These are phyloP conservation scores for Neurospora terricola DNA, from an alignment of 495 filamentous ascomycete genomes.

Conservation along the genomic window DNA sequence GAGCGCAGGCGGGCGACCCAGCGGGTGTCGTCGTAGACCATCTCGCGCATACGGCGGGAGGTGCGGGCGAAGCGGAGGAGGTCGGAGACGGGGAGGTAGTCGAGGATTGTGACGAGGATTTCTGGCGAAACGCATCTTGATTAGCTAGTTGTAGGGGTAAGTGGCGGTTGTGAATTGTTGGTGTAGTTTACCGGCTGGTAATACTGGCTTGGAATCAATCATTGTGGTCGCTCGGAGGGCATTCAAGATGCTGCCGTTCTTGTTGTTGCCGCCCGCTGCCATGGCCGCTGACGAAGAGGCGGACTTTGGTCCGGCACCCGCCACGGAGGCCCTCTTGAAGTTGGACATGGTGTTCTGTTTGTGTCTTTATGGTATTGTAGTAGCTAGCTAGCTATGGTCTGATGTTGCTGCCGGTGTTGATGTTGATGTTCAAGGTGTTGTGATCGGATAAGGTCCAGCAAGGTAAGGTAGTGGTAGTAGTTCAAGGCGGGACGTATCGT, in stretches of 20 bases:
- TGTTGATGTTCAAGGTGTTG: not conserved
- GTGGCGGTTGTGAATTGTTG: too few relatives aligned
- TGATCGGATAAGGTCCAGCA: not conserved
- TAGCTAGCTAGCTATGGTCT: not conserved
- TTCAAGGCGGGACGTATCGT: not conserved
- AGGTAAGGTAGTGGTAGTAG: not conserved
- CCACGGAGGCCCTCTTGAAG: slow-evolving; percentile 9
- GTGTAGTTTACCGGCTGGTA: slow-evolving; percentile 53
- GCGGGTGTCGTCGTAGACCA: slow-evolving; percentile 97
- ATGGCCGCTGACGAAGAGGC: not conserved
- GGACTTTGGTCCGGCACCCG: slow-evolving; percentile 3
- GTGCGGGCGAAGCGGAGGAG: slow-evolving; percentile 78
- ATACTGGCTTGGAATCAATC: slow-evolving; percentile 58
- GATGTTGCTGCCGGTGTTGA: not conserved
- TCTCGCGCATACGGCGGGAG: slow-evolving; percentile 85
- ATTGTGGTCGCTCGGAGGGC: slow-evolving; percentile 70
- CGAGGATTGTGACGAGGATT: slow-evolving; percentile 79
- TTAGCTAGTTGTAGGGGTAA: too few relatives aligned
- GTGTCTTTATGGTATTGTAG: not conserved
- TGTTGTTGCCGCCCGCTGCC: not conserved
- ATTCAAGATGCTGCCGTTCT: slow-evolving; percentile 48
- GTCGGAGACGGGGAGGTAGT: slow-evolving; percentile 76
- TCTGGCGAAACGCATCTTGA: slow-evolving; percentile 30
- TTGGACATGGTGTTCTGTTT: slow-evolving; percentile 10
- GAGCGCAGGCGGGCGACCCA: slow-evolving; percentile 77